phyloP scores from a whole-genome alignment of 371 early-diverging fungal genomes.

The Fennellomyces sp. region DNA sequence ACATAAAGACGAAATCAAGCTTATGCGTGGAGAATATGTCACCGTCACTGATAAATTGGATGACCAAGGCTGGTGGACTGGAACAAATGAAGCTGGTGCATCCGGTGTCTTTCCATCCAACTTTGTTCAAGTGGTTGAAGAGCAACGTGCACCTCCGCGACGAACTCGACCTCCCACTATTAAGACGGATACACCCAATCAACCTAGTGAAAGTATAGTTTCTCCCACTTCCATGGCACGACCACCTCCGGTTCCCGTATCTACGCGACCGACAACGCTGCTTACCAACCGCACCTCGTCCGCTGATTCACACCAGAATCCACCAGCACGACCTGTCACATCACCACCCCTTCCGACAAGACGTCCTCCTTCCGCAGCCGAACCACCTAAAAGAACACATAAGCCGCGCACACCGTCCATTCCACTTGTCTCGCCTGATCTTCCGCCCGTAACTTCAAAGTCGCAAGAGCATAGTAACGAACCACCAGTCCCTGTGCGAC shows the following conservation, averaged over 20 bases:
- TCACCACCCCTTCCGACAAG: conserved; percentile 31
- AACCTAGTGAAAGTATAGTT: not conserved
- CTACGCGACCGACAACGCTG: conserved; percentile 46
- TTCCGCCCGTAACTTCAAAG: conserved; percentile 38
- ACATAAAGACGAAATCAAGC: conserved; percentile 49
- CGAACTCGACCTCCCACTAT: conserved; percentile 49
- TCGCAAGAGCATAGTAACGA: conserved; percentile 1
- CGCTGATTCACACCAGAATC: no score
- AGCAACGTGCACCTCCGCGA: conserved; percentile 38
- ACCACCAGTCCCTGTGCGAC: conserved; percentile 25
- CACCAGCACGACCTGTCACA: conserved; percentile 36
- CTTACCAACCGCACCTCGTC: conserved; percentile 23
- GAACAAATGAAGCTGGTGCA: conserved; percentile 54
- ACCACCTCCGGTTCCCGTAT: conserved; percentile 52
- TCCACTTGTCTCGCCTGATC: conserved; percentile 43
- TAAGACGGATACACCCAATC: conserved; percentile 25
- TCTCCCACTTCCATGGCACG: conserved; percentile 20
- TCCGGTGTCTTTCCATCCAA: conserved; percentile 63
- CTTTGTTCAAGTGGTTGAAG: conserved; percentile 58
- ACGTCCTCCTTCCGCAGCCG: conserved; percentile 19
- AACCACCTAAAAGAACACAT: conserved; percentile 12
- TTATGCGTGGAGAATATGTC: conserved; percentile 54
- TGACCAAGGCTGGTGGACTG: conserved; percentile 67
- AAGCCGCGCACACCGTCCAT: conserved; percentile 36
- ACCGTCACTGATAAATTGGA: conserved; percentile 51